Percentiles rank a stretch among this genome's conserved stretches.
These are phyloP conservation scores for Trichophyton rubrum DNA, from an alignment of 2,329 filamentous ascomycete genomes.

Conservation along the genomic window DNA sequence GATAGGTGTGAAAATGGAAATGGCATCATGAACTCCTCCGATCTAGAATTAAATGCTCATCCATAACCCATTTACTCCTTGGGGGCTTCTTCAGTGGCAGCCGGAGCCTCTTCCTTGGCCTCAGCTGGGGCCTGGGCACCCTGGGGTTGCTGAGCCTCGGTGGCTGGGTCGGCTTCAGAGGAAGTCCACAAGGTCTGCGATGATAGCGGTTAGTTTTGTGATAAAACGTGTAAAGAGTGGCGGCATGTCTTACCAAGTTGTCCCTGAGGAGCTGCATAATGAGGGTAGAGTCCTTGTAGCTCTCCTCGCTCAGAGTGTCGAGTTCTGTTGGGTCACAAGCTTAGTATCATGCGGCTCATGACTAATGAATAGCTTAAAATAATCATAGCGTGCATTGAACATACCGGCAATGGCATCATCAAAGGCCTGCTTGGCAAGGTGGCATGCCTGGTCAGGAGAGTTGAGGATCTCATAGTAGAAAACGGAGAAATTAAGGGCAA, in stretches of 20 bases:
- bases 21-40: slow-evolving; percentile 7
- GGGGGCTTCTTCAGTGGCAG: slow-evolving; percentile 22
- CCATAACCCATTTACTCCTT: slow-evolving; percentile 19
- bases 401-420: slow-evolving; percentile 85
- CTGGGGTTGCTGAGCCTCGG: slow-evolving; percentile 31
- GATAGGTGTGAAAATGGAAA: background rate
- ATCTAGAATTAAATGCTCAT: slow-evolving; percentile 6
- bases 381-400: slow-evolving; percentile 13
- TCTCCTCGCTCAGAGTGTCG: slow-evolving; percentile 93
- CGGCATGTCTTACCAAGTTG: slow-evolving; percentile 58
- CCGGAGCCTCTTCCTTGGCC: slow-evolving; percentile 32
- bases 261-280: slow-evolving; percentile 98
- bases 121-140: slow-evolving; percentile 17
- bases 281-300: slow-evolving; percentile 97
- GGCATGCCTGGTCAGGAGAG: slow-evolving; percentile 94
- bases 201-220: slow-evolving; percentile 20
- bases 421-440: slow-evolving; percentile 90
- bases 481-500: slow-evolving; percentile 92
- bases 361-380: background rate
- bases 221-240: background rate
- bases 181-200: slow-evolving; percentile 94
- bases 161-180: slow-evolving; percentile 81
- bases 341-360: background rate
- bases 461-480: slow-evolving; percentile 99
- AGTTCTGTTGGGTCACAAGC: slow-evolving; percentile 52